These are phyloP conservation scores for Salix exigua DNA, from an alignment of 345 rosid genomes.

Conservation along the genomic window DNA sequence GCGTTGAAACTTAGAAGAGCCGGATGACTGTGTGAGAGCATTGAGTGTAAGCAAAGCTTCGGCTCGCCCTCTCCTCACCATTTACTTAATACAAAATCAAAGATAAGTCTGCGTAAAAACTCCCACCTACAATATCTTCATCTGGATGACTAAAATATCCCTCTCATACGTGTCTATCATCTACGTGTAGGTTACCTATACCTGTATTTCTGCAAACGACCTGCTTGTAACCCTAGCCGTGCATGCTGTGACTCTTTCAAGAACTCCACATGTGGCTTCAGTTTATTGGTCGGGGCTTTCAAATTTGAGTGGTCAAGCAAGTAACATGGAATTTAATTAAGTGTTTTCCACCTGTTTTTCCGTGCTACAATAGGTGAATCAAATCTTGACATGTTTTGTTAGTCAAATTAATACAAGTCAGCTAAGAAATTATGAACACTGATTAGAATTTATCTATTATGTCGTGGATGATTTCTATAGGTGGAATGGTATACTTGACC, in stretches of 20 bases:
- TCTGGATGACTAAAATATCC: too few species aligned
- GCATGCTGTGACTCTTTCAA: too few species aligned
- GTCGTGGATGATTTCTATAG: too few species aligned
- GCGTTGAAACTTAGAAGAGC: background rate
- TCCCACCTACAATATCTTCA: background rate
- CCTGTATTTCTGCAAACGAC: too few species aligned
- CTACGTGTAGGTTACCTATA: too few species aligned
- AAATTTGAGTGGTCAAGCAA: background rate
- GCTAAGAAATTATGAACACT: background rate
- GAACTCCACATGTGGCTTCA: background rate
- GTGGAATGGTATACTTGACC: too few species aligned
- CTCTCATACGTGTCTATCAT: background rate
- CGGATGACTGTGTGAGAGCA: background rate
- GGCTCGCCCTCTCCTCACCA: background rate
- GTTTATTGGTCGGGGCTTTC: background rate
- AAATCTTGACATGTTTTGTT: too few species aligned
- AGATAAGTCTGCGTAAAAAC: background rate
- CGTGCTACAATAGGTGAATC: background rate
- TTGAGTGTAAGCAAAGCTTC: background rate
- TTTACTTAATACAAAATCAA: background rate
- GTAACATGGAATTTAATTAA: background rate
- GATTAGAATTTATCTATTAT: background rate
- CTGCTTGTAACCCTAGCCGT: too few species aligned
- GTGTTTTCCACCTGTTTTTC: background rate
- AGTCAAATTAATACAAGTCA: conserved; percentile 7